phyloP scores from a whole-genome alignment of 2,329 filamentous ascomycete species.

The Laburnicola sp. region DNA sequence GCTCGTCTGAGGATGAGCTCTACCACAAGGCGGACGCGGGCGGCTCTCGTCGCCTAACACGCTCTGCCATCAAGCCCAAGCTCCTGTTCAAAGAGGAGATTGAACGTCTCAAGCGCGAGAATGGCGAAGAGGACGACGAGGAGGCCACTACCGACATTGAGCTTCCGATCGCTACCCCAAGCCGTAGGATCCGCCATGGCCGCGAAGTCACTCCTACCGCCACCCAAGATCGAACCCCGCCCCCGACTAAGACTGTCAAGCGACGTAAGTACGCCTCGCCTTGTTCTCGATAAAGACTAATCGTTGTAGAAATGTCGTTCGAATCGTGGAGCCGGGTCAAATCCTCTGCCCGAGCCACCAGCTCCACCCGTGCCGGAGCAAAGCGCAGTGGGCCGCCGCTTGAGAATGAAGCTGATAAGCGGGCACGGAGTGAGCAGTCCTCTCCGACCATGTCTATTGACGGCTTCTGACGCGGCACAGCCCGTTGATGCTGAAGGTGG shows the following conservation, averaged over 20 bases:
- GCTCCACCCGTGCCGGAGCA: constrained; percentile 43
- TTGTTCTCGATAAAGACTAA: constrained; percentile 9
- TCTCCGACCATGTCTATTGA: constrained; percentile 31
- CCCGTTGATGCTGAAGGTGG: constrained; percentile 8
- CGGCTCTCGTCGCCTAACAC: constrained; percentile 59
- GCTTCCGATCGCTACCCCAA: constrained; percentile 35
- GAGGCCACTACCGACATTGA: constrained; percentile 61
- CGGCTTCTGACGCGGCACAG: constrained; percentile 28
- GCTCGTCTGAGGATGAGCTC: constrained; percentile 46
- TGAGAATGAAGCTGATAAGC: constrained; percentile 35
- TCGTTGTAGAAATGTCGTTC: constrained; percentile 51
- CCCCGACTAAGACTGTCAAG: constrained; percentile 64
- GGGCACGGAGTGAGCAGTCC: constrained; percentile 36
- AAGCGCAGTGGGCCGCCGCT: constrained; percentile 41
- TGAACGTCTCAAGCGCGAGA: constrained; percentile 48
- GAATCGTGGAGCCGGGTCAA: constrained; percentile 71
- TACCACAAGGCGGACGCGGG: constrained; percentile 44
- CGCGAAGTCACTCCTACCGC: constrained; percentile 58
- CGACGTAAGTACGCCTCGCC: constrained; percentile 52
- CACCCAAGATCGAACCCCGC: constrained; percentile 50
- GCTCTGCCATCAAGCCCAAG: constrained; percentile 71
- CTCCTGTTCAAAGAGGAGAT: constrained; percentile 67
- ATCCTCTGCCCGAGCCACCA: constrained; percentile 41
- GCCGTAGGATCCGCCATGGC: constrained; percentile 45
- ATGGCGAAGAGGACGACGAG: constrained; percentile 53